These are phyloP conservation scores for Eucalyptus leucophloia DNA, from an alignment of 345 rosid genomes.

Conservation along the genomic window DNA sequence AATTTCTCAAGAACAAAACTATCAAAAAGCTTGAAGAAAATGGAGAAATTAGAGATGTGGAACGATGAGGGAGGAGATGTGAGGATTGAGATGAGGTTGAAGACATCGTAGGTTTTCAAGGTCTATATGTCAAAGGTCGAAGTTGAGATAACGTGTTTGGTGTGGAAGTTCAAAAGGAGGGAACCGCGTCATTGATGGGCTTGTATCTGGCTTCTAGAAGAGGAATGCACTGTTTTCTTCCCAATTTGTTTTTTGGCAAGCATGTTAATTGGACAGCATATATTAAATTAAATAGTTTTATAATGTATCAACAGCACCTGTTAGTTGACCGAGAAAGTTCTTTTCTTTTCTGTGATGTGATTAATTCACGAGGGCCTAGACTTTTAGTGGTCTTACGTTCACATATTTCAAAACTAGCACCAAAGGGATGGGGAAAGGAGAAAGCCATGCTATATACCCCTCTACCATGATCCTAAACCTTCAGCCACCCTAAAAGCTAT, in stretches of 20 bases:
- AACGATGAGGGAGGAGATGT: neutral
- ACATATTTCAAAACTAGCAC: neutral
- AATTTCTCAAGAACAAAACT: neutral
- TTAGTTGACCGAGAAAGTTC: neutral
- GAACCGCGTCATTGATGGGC: neutral
- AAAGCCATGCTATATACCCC: neutral
- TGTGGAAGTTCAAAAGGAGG: neutral
- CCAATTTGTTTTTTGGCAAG: neutral
- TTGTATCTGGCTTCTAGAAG: neutral
- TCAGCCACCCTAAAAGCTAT: neutral
- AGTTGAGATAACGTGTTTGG: neutral
- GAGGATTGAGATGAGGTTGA: neutral
- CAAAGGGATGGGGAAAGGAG: neutral
- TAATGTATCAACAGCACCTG: neutral
- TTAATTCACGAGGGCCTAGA: neutral
- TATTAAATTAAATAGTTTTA: neutral
- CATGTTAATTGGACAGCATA: neutral
- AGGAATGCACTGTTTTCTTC: neutral
- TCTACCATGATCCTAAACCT: neutral
- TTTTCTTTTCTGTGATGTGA: neutral
- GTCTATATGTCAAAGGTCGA: neutral
- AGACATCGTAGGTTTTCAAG: neutral
- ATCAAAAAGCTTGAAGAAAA: neutral
- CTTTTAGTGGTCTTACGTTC: neutral
- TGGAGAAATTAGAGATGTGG: neutral